phyloP scores from a whole-genome alignment of 441 rosid species.

The Corymbia citriodora region DNA sequence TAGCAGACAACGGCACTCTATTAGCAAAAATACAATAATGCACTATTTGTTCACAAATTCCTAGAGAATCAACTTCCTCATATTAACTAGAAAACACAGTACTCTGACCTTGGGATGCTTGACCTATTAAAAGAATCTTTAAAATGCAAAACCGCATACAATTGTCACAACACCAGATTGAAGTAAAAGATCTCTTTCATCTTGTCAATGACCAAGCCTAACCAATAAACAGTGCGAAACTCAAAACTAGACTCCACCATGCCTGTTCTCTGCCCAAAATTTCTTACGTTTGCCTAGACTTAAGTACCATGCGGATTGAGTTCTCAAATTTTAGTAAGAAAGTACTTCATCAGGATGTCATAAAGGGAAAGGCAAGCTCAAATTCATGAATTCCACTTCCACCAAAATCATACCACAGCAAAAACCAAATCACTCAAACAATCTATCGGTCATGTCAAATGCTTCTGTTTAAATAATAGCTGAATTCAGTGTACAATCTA shows the following conservation, averaged over 20 bases:
- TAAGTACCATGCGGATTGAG: neutral
- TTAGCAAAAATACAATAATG: neutral
- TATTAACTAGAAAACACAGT: neutral
- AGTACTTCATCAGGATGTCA: neutral
- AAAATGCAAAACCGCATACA: neutral
- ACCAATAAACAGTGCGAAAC: neutral
- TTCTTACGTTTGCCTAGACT: neutral
- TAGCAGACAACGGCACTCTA: neutral
- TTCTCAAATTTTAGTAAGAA: neutral
- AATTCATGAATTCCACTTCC: neutral
- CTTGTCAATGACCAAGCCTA: neutral
- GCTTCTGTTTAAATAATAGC: neutral
- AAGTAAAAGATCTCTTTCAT: neutral
- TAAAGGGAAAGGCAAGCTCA: neutral
- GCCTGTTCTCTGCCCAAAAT: neutral
- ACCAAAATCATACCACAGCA: neutral
- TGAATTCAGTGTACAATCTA: neutral
- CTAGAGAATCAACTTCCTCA: neutral
- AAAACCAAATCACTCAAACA: neutral
- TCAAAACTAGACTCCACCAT: neutral
- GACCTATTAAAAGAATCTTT: neutral
- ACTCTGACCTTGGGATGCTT: neutral
- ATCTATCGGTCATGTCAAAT: neutral
- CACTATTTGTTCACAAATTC: neutral
- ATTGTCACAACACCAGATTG: neutral